A percentile compares a stretch with the other conserved stretches of the same genome.
phyloP scores from a whole-genome alignment of 805 yeast genomes.

The Blastobotrys attinorum region DNA sequence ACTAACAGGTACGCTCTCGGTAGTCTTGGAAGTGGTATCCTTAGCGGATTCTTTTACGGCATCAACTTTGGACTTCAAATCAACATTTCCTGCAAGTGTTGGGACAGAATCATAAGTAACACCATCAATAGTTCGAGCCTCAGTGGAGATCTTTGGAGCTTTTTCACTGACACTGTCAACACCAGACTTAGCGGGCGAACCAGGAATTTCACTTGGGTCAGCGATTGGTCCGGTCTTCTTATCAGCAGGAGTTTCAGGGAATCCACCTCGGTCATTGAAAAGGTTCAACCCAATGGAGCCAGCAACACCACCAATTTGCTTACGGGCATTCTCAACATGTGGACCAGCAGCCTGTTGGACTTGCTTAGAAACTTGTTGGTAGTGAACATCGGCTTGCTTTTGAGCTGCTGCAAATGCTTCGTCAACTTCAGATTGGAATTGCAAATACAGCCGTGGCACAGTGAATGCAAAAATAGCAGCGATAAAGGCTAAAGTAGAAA shows the following conservation, averaged over 20 bases:
- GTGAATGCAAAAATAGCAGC: constrained; percentile 60
- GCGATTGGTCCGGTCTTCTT: constrained; percentile 12
- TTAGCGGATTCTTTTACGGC: neutral
- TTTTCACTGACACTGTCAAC: constrained; percentile 4
- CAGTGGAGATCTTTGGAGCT: constrained; percentile 11
- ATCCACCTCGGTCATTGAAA: constrained; percentile 30
- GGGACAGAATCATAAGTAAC: constrained; percentile 25
- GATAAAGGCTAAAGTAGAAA: constrained; percentile 56
- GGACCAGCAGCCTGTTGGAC: constrained; percentile 29
- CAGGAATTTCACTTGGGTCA: constrained; percentile 16
- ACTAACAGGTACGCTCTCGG: neutral
- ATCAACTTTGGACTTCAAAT: constrained; percentile 17
- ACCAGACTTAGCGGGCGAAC: constrained; percentile 16
- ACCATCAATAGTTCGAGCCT: constrained; percentile 14
- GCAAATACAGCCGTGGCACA: constrained; percentile 64
- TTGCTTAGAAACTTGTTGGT: constrained; percentile 18
- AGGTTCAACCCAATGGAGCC: constrained; percentile 19
- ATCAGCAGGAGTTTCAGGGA: constrained; percentile 26
- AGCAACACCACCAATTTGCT: constrained; percentile 16
- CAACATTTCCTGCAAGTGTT: constrained; percentile 26
- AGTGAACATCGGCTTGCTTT: constrained; percentile 21
- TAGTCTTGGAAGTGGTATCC: neutral
- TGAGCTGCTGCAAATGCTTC: constrained; percentile 27
- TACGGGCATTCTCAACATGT: constrained; percentile 27
- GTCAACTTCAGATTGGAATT: constrained; percentile 72